Base-by-base conservation (phyloP, 2,329 filamentous ascomycete species). In the Hysterium pulicare region DNA sequence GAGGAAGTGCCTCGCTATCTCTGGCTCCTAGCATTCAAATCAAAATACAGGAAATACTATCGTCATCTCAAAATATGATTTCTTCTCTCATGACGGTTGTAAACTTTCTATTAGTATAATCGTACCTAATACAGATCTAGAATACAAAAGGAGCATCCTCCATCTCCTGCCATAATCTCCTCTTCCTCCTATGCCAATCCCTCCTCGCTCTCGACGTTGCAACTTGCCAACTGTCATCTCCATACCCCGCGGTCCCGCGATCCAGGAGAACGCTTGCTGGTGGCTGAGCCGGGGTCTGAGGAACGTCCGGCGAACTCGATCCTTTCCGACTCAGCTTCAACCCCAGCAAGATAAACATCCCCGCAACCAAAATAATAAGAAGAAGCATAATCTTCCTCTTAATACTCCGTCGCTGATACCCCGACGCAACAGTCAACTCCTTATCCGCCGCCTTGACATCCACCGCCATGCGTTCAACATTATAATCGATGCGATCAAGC, bases 361-460 rank as follows among this genome's bases (percentile, higher is more conserved):
- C 93, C 16, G 84, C 82, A 40, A 98, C 84, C 17, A 97, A 69
- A 20, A 98, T 72, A 5, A 95, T 69, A 16, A 98, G 74, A n/a
- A 98, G 73, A 31, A 98, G 75, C 43, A 98, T 93, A 36, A 95
- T 83, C 71, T 95, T 96, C 52, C 93, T 78, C 71, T 96, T 98
- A 17, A 87, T 90, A 39, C 85, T 86, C 61, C 83, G 85, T 64
- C 82, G 83, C 72, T 98, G 93, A 61, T 97, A 97, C 15, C 86
- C 86, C 4, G 86, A 90, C 11, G 93, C 82, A 43, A 94, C 83
- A 48, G 83, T 89, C 41, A 98, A 78, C 70, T 98, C 93, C 66
- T 91, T 93, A 48, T 95, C 88, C 3, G 93, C 93, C 16, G 79
- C 87, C 64, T 95, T 95, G 45, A 98, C 89, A 59, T 97, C 90